phyloP scores from a whole-genome alignment of 257 asterid species.

The Anisodus tanguticus region DNA sequence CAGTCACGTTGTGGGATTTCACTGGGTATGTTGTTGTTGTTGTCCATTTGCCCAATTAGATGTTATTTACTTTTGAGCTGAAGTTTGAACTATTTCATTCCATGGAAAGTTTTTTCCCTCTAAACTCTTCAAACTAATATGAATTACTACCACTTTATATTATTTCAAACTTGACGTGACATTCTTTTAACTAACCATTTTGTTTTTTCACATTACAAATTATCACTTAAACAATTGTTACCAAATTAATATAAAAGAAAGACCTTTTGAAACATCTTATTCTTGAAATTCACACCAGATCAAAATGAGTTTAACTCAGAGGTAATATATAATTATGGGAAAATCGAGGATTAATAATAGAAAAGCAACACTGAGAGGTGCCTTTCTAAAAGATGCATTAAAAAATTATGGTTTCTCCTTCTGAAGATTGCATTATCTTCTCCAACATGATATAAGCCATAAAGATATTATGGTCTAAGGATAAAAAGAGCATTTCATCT shows the following conservation, averaged over 20 bases:
- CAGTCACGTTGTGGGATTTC: no score
- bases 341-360: background rate
- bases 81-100: background rate
- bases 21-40: no score
- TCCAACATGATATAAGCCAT: background rate
- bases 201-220: background rate
- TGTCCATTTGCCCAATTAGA: background rate
- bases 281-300: background rate
- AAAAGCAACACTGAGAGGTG: slow-evolving; percentile 14
- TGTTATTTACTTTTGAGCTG: background rate
- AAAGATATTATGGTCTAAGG: background rate
- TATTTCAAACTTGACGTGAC: background rate
- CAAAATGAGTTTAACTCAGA: slow-evolving; percentile 8
- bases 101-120: background rate
- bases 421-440: background rate
- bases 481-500: slow-evolving; percentile 24
- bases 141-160: background rate
- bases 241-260: background rate
- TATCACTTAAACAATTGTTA: slow-evolving; percentile 6
- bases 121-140: background rate
- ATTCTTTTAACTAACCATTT: background rate
- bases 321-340: background rate
- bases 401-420: background rate
- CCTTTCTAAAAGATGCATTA: slow-evolving; percentile 21
- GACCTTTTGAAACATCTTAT: background rate